These are phyloP conservation scores for Paramecium sexaurelia DNA, from an alignment of 73 alveolate genomes.

Conservation along the genomic window DNA sequence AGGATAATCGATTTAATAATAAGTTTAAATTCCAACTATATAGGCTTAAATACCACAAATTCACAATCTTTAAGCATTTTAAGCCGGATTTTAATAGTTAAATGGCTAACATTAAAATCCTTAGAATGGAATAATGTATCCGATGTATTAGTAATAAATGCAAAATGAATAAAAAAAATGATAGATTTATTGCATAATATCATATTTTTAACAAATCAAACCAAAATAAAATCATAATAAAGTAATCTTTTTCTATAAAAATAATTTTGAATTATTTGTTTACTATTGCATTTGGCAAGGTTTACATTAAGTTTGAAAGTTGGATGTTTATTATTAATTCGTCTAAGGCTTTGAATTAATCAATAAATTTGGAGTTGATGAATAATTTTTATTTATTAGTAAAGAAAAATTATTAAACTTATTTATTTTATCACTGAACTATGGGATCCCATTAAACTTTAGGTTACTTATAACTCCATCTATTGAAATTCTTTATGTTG, in stretches of 20 bases:
- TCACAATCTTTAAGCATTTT: background rate
- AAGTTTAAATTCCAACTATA: background rate
- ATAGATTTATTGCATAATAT: background rate
- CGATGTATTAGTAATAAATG: background rate
- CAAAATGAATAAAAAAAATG: background rate
- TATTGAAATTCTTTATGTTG: background rate
- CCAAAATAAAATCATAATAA: too few species aligned
- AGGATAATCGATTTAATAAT: background rate
- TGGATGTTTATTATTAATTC: too few species aligned
- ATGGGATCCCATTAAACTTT: background rate
- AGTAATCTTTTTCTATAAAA: too few species aligned
- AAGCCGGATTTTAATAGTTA: background rate
- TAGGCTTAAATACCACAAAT: background rate
- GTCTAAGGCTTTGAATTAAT: too few species aligned
- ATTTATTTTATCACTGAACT: background rate
- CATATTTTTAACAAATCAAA: background rate
- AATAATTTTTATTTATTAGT: too few species aligned
- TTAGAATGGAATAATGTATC: background rate
- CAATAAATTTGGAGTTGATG: too few species aligned
- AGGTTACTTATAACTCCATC: background rate
- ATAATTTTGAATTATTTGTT: too few species aligned
- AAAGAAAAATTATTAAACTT: too few species aligned
- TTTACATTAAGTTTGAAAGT: too few species aligned
- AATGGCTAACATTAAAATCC: background rate
- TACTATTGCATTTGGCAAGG: too few species aligned